Evolutionary conservation across 176 grass and related monocot species (phyloP).

Genomic region (Eragrostis curvula): DNA sequence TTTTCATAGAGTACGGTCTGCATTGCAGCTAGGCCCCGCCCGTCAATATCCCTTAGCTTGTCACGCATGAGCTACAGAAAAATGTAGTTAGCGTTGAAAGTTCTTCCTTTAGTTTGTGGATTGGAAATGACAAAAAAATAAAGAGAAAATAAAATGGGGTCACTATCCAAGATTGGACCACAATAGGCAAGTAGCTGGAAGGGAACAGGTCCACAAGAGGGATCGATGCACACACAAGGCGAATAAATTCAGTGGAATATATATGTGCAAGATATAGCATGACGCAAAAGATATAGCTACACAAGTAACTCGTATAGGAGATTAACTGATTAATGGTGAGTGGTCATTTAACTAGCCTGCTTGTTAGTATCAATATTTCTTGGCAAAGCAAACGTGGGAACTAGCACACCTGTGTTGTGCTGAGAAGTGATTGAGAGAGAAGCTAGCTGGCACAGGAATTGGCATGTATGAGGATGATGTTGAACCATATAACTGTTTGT

Average conservation of each 20-base stretch:
- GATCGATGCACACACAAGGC: conserved; percentile 22
- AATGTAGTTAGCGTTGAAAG: not conserved
- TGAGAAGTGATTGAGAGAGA: not conserved
- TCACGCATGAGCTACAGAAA: not conserved
- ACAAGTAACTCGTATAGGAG: too few species aligned
- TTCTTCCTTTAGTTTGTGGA: not conserved
- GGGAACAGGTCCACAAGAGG: not conserved
- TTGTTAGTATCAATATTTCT: not conserved
- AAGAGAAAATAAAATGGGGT: conserved; percentile 28
- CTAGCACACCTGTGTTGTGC: not conserved
- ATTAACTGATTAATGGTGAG: not conserved
- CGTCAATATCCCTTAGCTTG: not conserved
- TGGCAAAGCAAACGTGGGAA: not conserved
- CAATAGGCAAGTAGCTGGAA: conserved; percentile 17
- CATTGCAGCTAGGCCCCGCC: not conserved
- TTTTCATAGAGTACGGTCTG: conserved; percentile 5
- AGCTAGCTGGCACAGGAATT: too few species aligned
- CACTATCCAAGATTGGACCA: conserved; percentile 44
- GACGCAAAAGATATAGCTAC: too few species aligned
- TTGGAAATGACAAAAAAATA: conserved; percentile 18
- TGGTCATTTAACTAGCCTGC: not conserved
- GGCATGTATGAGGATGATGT: not conserved
- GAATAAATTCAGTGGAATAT: conserved; percentile 37
- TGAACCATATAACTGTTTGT: not conserved
- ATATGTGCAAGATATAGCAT: not conserved